Evolutionary conservation across 176 grass and related monocot genomes (phyloP), one percentile per base, ranked within the genome.

Genomic region (Eragrostis curvula): DNA sequence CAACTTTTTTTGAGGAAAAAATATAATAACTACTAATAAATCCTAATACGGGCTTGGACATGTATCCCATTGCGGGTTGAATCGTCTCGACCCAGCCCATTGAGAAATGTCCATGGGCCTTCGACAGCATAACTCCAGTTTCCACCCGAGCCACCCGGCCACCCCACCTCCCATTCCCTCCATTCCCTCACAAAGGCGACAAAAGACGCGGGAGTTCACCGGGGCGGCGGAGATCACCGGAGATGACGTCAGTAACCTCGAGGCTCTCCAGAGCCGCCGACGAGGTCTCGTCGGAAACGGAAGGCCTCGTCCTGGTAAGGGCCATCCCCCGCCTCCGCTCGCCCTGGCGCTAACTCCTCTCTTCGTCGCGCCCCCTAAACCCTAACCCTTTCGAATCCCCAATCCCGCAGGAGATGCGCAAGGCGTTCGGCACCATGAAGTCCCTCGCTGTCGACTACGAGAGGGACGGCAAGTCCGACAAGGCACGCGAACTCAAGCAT

Each of bases 391-490:
- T 51, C 32, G 28, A 85, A 86, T 80, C 24, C 85, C 89, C 75
- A 76, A 89, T 73, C 5, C 59, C 45, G 63, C 83, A 98, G 96
- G 96, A 98, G 23, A 95, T 95, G 41, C 93, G 92, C 60, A 98
- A 88, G 86, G 81, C 85, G 36, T 16, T 93, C n/a, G 51, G 36
- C 66, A 73, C 61, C 77, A 95, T 90, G 70, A 98, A 82, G 77
- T 69, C 68, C n/a, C 24, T 98, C 36, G 96, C 88, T 43, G 72
- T 98, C 2, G 88, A 90, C 32, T 86, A 78, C 68, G 96, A 98
- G 92, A 95, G 39, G 89, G 81, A 86, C 21, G 79, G 73, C 1
- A 74, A 85, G 30, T 72, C 82, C 21, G 84, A 95, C 45, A 82
- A 93, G 85, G 92, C 79, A 84, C 40, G 69, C 44, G 11, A 20